phyloP scores from a whole-genome alignment of 257 asterid species.

The Solanum gracilifrons region DNA sequence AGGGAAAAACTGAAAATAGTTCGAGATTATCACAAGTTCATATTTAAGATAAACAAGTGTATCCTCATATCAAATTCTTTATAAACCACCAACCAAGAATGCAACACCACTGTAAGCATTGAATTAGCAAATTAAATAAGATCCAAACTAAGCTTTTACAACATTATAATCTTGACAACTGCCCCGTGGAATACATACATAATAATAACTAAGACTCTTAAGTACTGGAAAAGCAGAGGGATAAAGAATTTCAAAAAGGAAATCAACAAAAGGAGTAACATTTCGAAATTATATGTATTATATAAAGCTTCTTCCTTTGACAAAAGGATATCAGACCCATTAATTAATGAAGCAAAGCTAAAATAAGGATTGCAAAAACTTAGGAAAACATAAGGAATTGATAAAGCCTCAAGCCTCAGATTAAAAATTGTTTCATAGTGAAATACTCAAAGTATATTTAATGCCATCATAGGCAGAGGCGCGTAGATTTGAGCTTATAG shows the following conservation, averaged over 20 bases:
- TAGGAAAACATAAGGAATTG: background rate
- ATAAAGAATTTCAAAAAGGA: background rate
- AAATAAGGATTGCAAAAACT: background rate
- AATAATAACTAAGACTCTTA: background rate
- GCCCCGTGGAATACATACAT: background rate
- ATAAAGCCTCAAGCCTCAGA: conserved; percentile 34
- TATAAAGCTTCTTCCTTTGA: background rate
- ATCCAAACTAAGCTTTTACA: background rate
- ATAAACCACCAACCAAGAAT: background rate
- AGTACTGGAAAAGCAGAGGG: background rate
- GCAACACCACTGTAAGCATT: background rate
- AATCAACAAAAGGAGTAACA: background rate
- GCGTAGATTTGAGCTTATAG: background rate
- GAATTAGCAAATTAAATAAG: background rate
- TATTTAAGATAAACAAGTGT: background rate
- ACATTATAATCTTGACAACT: background rate
- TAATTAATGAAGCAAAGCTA: background rate
- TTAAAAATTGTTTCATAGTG: conserved; percentile 16
- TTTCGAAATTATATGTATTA: background rate
- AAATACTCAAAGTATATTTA: conserved; percentile 53
- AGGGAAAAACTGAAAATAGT: background rate
- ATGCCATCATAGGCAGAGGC: conserved; percentile 41
- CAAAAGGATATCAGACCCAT: background rate
- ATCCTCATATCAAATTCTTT: background rate
- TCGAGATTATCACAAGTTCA: background rate